Evolutionary conservation across 768 basidiomycete species (phyloP).

Genomic region (Naematelia encephala): DNA sequence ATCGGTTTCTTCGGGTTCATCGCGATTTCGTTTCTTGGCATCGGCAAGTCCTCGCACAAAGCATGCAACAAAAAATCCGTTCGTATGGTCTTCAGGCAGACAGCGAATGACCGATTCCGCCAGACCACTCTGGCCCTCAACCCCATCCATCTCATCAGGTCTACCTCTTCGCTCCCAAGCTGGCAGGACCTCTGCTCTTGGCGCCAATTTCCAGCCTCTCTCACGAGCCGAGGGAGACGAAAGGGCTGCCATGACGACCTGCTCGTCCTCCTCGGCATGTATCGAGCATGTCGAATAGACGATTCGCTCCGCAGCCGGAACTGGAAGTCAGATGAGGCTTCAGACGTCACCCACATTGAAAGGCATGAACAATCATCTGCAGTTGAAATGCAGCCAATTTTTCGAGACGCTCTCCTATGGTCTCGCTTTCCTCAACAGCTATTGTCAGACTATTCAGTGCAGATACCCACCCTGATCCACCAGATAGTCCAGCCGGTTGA

Average conservation of each 20-base stretch:
- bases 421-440: constrained; percentile 55
- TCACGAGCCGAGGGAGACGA: constrained; percentile 64
- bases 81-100: constrained; percentile 67
- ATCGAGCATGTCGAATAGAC: constrained; percentile 99
- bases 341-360: constrained; percentile 67
- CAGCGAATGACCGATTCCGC: constrained; percentile 51
- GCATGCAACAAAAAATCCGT: constrained; percentile 98
- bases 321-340: constrained; percentile 52
- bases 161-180: constrained; percentile 78
- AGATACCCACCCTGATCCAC: constrained; percentile 65
- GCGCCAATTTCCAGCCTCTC: constrained; percentile 67
- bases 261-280: constrained; percentile 86
- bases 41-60: constrained; percentile 57
- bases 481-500: constrained; percentile 82
- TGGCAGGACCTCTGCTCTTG: constrained; percentile 66
- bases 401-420: constrained; percentile 62
- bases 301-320: constrained; percentile 71
- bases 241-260: constrained; percentile 74
- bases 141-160: constrained; percentile 59
- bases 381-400: constrained; percentile 87
- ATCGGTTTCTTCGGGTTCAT: constrained; percentile 10
- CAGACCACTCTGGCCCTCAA: constrained; percentile 55
- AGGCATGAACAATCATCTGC: constrained; percentile 86
- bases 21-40: constrained; percentile 4
- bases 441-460: constrained; percentile 16